Evolutionary conservation across 2,329 filamentous ascomycete genomes (phyloP).

Genomic region (Thelonectria discophora): DNA sequence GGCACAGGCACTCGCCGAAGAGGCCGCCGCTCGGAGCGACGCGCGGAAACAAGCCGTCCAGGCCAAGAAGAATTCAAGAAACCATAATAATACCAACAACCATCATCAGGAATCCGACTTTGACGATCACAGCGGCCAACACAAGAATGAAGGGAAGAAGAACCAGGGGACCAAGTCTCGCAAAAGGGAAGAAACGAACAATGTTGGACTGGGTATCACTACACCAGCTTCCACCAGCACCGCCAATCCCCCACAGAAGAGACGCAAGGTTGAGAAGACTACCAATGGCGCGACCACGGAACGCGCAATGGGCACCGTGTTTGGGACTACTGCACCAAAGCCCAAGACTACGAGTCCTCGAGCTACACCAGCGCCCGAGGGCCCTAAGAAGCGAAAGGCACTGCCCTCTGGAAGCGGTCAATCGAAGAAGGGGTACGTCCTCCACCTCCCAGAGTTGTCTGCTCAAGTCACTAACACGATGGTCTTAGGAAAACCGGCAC

Average conservation of each 20-base stretch:
- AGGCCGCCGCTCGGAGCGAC: constrained; percentile 85
- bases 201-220: constrained; percentile 72
- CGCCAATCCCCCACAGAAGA: constrained; percentile 71
- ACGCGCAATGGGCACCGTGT: constrained; percentile 70
- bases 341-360: constrained; percentile 70
- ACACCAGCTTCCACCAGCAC: constrained; percentile 62
- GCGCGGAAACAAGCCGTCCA: constrained; percentile 83
- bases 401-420: constrained; percentile 72
- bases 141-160: constrained; percentile 69
- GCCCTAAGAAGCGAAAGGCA: constrained; percentile 77
- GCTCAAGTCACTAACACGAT: constrained; percentile 27
- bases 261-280: constrained; percentile 81
- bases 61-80: constrained; percentile 76
- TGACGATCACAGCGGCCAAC: constrained; percentile 70
- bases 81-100: constrained; percentile 51
- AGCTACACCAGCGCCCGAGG: constrained; percentile 73
- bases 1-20: constrained; percentile 79
- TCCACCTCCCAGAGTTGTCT: too few species aligned
- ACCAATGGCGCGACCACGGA: constrained; percentile 66
- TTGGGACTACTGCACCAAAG: constrained; percentile 62
- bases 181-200: constrained; percentile 64
- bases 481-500: constrained; percentile 46
- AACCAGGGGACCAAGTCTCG: constrained; percentile 68
- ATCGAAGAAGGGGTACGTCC: constrained; percentile 78
- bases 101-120: constrained; percentile 74